phyloP scores from a whole-genome alignment of 805 yeast genomes.

The Candida manassasensis region DNA sequence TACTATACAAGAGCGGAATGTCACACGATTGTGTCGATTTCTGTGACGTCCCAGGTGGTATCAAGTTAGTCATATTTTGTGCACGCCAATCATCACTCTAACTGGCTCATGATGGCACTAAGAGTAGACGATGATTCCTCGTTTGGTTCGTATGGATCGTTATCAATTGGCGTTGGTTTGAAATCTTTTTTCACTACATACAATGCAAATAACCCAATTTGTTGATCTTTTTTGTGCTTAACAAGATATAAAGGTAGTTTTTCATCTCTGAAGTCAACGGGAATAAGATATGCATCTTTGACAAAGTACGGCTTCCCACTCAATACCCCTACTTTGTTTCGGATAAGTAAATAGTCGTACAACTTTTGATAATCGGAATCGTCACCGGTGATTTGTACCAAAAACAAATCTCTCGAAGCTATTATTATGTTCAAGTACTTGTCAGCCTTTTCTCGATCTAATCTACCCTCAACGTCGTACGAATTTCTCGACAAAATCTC shows the following conservation, averaged over 20 bases:
- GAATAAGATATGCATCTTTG: conserved; percentile 60
- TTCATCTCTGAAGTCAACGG: conserved; percentile 27
- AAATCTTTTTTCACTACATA: conserved; percentile 37
- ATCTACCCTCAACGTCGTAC: conserved; percentile 58
- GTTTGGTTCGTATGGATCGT: background rate
- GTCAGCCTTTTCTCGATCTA: conserved; percentile 51
- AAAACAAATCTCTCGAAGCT: conserved; percentile 47
- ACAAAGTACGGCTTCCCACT: conserved; percentile 45
- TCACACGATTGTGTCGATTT: no score
- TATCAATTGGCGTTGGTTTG: conserved; percentile 17
- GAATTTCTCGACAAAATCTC: conserved; percentile 24
- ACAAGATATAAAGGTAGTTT: conserved; percentile 19
- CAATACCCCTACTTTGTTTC: conserved; percentile 57
- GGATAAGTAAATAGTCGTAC: conserved; percentile 41
- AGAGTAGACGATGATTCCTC: background rate
- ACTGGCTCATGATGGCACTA: conserved; percentile 13
- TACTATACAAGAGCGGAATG: no score
- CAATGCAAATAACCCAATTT: conserved; percentile 28
- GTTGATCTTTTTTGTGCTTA: conserved; percentile 10
- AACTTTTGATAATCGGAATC: conserved; percentile 26
- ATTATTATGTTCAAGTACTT: conserved; percentile 48
- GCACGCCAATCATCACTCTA: conserved; percentile 2
- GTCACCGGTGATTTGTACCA: conserved; percentile 38
- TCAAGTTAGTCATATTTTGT: no score
- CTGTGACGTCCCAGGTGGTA: no score